These are phyloP conservation scores for Brassica carinata DNA, from an alignment of 345 rosid genomes.

Conservation along the genomic window DNA sequence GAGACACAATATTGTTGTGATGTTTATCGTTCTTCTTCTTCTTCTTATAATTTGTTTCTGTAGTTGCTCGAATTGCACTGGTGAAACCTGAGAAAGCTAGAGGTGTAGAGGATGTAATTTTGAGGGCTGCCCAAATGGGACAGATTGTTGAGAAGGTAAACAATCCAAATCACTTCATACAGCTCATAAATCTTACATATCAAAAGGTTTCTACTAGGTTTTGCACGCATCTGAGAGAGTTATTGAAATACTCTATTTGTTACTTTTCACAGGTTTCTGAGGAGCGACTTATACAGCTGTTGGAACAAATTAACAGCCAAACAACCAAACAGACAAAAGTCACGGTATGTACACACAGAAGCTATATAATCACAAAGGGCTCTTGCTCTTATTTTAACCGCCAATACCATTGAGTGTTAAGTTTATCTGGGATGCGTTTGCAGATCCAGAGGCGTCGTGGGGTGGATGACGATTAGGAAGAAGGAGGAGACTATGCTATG, in stretches of 20 bases:
- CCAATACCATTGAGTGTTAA: not conserved
- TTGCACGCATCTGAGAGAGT: not conserved
- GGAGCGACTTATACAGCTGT: slow-evolving; percentile 79
- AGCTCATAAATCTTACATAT: not conserved
- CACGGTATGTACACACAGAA: slow-evolving; percentile 52
- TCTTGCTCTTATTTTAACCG: not conserved
- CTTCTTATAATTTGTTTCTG: not conserved
- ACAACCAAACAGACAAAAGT: slow-evolving; percentile 91
- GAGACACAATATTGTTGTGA: not conserved
- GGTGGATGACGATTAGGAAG: slow-evolving; percentile 77
- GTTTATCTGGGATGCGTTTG: not conserved
- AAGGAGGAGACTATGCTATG: slow-evolving; percentile 13
- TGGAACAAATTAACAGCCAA: slow-evolving; percentile 94
- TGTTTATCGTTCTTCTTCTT: not conserved
- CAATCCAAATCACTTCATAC: slow-evolving; percentile 24
- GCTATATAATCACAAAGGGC: not conserved
- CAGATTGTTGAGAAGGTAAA: slow-evolving; percentile 87
- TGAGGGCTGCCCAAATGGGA: slow-evolving; percentile 91
- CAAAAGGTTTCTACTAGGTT: slow-evolving; percentile 6
- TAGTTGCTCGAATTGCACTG: slow-evolving; percentile 93
- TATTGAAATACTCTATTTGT: not conserved
- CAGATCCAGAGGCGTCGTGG: slow-evolving; percentile 96
- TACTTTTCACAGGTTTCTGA: slow-evolving; percentile 64
- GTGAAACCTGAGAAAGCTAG: slow-evolving; percentile 99
- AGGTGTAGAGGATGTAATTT: slow-evolving; percentile 86